These are phyloP conservation scores for Prunus campanulata DNA, from an alignment of 306 rosid species.

Conservation along the genomic window DNA sequence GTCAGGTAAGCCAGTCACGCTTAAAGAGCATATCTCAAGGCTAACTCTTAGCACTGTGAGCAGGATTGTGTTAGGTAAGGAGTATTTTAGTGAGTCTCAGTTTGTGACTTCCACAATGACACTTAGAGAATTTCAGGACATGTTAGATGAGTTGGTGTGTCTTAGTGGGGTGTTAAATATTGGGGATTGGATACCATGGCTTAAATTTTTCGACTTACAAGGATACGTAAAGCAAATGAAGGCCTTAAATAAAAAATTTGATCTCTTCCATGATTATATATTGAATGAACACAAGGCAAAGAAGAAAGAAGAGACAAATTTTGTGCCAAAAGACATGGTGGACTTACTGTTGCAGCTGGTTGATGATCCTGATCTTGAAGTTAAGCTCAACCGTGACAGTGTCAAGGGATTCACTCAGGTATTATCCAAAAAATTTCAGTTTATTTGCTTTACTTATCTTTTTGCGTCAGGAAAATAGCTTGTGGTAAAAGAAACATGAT, in stretches of 20 bases:
- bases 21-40: conserved; percentile 26
- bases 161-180: conserved; percentile 39
- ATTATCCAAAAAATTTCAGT: no score
- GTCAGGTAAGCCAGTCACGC: conserved; percentile 23
- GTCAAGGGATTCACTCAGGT: conserved; percentile 28
- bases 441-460: no score
- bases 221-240: conserved; percentile 44
- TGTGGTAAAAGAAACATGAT: no score
- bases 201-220: conserved; percentile 38
- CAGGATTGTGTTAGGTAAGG: conserved; percentile 40
- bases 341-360: conserved; percentile 33
- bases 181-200: conserved; percentile 47
- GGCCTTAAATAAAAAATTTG: conserved; percentile 29
- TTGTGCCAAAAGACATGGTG: conserved; percentile 33
- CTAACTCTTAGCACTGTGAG: conserved; percentile 39
- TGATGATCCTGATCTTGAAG: conserved; percentile 36
- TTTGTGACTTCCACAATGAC: conserved; percentile 10
- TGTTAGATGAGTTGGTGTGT: conserved; percentile 42
- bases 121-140: conserved; percentile 28
- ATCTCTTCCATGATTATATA: conserved; percentile 31
- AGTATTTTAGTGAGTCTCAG: conserved; percentile 28
- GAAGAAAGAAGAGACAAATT: conserved; percentile 2
- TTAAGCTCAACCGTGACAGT: conserved; percentile 26
- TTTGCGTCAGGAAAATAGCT: no score
- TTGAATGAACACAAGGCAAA: conserved; percentile 32